Percentiles rank a stretch among this genome's conserved stretches.
Evolutionary conservation across 345 rosid species (phyloP).

Genomic region (Camelina laxa): DNA sequence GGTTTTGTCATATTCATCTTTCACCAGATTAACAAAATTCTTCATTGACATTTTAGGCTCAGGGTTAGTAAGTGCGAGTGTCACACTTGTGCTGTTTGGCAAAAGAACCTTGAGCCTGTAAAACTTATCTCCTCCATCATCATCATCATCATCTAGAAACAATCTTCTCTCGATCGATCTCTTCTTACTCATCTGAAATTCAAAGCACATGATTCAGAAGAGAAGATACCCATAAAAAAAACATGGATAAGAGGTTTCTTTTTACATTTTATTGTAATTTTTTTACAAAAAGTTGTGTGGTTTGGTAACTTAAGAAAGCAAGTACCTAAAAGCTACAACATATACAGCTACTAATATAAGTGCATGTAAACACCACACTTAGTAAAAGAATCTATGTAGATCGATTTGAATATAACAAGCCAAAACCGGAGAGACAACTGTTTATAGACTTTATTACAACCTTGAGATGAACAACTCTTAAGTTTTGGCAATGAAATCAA

Average conservation of each 20-base stretch:
- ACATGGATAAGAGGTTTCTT: background rate
- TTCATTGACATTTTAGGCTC: constrained; percentile 32
- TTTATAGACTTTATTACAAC: background rate
- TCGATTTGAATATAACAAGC: background rate
- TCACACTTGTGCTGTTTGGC: constrained; percentile 57
- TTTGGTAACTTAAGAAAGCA: constrained; percentile 1
- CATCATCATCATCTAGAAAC: constrained; percentile 11
- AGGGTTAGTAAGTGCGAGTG: constrained; percentile 36
- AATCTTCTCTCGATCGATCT: constrained; percentile 24
- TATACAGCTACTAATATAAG: background rate
- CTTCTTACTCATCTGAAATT: constrained; percentile 25
- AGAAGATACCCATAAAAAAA: background rate
- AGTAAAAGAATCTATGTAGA: background rate
- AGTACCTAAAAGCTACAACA: constrained; percentile 14
- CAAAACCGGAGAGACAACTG: background rate
- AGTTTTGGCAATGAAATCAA: background rate
- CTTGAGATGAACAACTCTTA: background rate
- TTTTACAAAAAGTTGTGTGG: background rate
- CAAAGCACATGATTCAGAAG: background rate
- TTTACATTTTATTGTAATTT: background rate
- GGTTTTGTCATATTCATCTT: constrained; percentile 36
- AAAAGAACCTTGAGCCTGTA: constrained; percentile 56
- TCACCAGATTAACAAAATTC: constrained; percentile 45
- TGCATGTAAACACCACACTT: background rate
- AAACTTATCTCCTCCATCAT: background rate